Base-by-base conservation (phyloP, 768 basidiomycete genomes). In the Leucocoprinus birnbaumii region DNA sequence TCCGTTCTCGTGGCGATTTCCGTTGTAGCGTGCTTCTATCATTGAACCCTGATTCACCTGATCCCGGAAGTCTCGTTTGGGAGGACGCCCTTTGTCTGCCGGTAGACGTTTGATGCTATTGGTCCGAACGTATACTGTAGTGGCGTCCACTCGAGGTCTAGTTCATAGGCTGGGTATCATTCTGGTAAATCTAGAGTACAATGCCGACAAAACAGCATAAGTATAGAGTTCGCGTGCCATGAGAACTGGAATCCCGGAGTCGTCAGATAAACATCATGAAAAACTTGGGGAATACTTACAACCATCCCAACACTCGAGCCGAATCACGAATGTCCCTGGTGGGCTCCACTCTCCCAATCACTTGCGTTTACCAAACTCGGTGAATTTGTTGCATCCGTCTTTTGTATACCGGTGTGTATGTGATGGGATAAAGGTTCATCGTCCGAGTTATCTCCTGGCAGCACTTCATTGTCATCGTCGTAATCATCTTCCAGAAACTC, bases 401-500 rank as follows among this genome's bases (percentile, higher is more conserved):
- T 34, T 19, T 62, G 63, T 18, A 66, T 61, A 24, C 58, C 59
- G 25, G 60, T 60, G 41, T 59, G 58, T 31, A 69, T 62, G 27
- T 70, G 68, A 22, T 66, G 66, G 8, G 68, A 55, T 26, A 70
- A 56, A 11, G 65, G 62, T 16, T 68, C 67, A 42, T 65, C 62
- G 40, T 64, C 65, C 19, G 63, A 63, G 44, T 64, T 63, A 48
- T 60, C 49, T 37, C 48, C 56, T 31, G 54, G 47, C 8, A 66
- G 51, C 19, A 60, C 62, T 41, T 70, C 70, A 26, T 75, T 67
- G 48, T 61, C 60, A 31, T 76, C 79, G 11, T 80, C 84, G 44
- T 84, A 83, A 45, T 80, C 77, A 27, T 81, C 82, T 35, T 75
- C 78, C 46, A 89, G 60, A 58, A 88, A 88, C 51, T 84, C 83